These are phyloP conservation scores for Linderniella brevidens DNA, from an alignment of 257 asterid species.

Conservation along the genomic window DNA sequence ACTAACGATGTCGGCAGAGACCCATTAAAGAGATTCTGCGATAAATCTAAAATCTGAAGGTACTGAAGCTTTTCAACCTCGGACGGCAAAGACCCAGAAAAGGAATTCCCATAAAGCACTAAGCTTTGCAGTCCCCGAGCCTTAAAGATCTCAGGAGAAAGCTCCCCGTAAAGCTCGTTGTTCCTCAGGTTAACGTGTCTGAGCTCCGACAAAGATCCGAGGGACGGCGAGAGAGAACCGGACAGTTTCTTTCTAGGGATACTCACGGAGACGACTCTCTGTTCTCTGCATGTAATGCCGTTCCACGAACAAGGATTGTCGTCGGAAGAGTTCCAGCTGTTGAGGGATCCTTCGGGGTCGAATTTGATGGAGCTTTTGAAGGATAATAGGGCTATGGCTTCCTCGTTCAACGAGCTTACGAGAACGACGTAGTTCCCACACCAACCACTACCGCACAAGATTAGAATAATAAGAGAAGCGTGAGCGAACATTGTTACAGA, in stretches of 20 bases:
- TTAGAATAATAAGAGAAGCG: conserved; percentile 16
- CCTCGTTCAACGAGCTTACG: conserved; percentile 50
- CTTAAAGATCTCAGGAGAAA: conserved; percentile 38
- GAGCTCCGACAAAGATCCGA: conserved; percentile 60
- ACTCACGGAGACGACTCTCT: conserved; percentile 52
- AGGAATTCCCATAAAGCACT: conserved; percentile 67
- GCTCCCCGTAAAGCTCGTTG: conserved; percentile 38
- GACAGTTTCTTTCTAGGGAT: conserved; percentile 59
- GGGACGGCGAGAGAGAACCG: conserved; percentile 58
- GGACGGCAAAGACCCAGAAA: conserved; percentile 63
- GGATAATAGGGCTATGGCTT: conserved; percentile 53
- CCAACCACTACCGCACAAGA: conserved; percentile 16
- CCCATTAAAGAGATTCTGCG: conserved; percentile 55
- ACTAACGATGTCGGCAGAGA: conserved; percentile 42
- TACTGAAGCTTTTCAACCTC: conserved; percentile 45
- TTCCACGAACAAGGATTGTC: conserved; percentile 87
- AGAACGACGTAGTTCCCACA: conserved; percentile 1
- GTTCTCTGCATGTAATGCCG: conserved; percentile 67
- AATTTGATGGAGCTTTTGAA: conserved; percentile 49
- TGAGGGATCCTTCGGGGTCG: conserved; percentile 70
- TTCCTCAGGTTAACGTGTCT: conserved; percentile 68
- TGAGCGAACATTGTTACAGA: conserved; percentile 29
- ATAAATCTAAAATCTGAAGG: conserved; percentile 50
- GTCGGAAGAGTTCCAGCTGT: conserved; percentile 55
- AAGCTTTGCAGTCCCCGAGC: conserved; percentile 53